Base-by-base conservation (phyloP, 805 yeast species). In the Zygosaccharomyces kombuchaensis region DNA sequence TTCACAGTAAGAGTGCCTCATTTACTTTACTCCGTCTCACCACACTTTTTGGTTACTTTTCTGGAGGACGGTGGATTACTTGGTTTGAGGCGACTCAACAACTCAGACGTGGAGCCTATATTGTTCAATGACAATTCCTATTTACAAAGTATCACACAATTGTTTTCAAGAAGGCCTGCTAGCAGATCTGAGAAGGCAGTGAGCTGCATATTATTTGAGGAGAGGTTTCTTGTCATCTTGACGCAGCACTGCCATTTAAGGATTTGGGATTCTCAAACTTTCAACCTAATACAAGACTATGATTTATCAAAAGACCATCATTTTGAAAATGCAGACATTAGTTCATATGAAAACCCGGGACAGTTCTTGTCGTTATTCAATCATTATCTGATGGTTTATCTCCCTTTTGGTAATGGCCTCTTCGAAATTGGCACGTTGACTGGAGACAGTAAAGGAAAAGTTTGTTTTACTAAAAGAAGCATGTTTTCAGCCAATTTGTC, bases 21-120 rank as follows among this genome's bases (percentile, higher is more conserved):
- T 35, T 63, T 73, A 16, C 55, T 84, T 49, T 68, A 72, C 40
- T 62, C 82, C 1, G 63, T 81, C 12, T 72, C 77, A 26, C 50
- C 66, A 0, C 55, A 59, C 2, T 71, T 74, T 36, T 58, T 80
- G 7, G 60, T 88, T 2, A 78, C 84, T 0, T 72, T 87, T 4
- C 69, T 89, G 40, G 72, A 74, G 36, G 95, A 90, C 65, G 96
- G 97, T 21, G 87, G 90, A 1, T 61, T 89, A 34, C 65, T 87
- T 40, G 81, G 80, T 36, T 68, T 84, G 46, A 57, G 57, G 23
- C 63, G 59, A 50, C 25, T 43, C 9, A 35, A 43, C 2, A 53
- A 56, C 10, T 50, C 46, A 6, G 50, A 55, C 13, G 61, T 68
- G 34, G 77, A 67, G 46, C 77, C 76, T 8, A 63, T 60, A 36